These are phyloP conservation scores for Urochloa ruziziensis DNA, from an alignment of 176 grass and related monocot genomes.

Conservation along the genomic window DNA sequence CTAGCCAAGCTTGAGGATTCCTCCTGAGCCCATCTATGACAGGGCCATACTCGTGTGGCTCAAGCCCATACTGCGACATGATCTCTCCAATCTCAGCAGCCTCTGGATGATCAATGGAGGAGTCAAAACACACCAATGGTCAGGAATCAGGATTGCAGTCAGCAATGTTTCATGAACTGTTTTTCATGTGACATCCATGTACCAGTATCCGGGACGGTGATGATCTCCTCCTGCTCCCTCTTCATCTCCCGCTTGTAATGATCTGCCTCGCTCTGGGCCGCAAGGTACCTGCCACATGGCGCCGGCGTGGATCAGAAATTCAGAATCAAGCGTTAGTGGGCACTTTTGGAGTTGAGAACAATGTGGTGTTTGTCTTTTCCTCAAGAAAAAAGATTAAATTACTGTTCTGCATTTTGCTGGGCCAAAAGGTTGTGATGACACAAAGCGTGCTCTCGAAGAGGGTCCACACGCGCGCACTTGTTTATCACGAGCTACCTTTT, in stretches of 20 bases:
- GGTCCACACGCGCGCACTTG: conserved; percentile 24
- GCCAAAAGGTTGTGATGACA: conserved; percentile 18
- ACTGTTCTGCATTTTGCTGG: conserved; percentile 27
- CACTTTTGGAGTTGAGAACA: conserved; percentile 22
- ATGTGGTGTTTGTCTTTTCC: conserved; percentile 19
- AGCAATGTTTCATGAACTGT: background rate
- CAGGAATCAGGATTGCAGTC: conserved; percentile 10
- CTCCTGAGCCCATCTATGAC: conserved; percentile 62
- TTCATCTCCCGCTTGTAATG: conserved; percentile 76
- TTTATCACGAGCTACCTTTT: conserved; percentile 17
- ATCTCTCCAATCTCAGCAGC: conserved; percentile 87
- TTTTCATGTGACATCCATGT: background rate
- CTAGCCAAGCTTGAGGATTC: conserved; percentile 84
- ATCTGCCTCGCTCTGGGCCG: conserved; percentile 83
- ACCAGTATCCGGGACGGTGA: conserved; percentile 79
- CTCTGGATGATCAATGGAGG: conserved; percentile 47
- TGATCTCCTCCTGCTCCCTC: conserved; percentile 78
- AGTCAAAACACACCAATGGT: background rate
- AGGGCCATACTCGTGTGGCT: conserved; percentile 67
- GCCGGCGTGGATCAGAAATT: background rate
- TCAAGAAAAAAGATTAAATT: conserved; percentile 4
- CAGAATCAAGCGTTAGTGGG: conserved; percentile 18
- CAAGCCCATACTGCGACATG: conserved; percentile 67
- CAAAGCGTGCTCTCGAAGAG: conserved; percentile 31
- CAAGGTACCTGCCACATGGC: conserved; percentile 66